Conservation (phyloP, 352 stramenopile species). For the Thalassiosira pacifica region DNA sequence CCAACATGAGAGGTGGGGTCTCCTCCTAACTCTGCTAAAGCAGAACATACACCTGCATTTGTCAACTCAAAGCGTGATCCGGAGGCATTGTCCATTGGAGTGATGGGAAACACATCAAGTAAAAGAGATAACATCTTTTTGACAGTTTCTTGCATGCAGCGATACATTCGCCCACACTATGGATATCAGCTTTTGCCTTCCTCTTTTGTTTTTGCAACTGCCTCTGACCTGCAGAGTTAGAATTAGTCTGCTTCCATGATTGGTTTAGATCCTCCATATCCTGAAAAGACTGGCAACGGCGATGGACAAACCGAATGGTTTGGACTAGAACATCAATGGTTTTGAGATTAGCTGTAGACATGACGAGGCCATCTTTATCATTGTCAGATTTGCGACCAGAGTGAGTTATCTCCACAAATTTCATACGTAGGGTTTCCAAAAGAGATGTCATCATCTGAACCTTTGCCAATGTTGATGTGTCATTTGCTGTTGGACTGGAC, state of each 20-base stretch:
- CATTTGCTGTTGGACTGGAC: conserved; percentile 19
- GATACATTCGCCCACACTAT: conserved; percentile 40
- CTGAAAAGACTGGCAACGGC: conserved; percentile 33
- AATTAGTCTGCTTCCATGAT: background rate
- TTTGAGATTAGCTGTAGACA: conserved; percentile 48
- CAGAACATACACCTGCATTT: conserved; percentile 66
- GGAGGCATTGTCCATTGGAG: conserved; percentile 17
- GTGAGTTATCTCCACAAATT: conserved; percentile 64
- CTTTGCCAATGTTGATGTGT: conserved; percentile 41
- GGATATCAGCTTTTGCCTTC: conserved; percentile 32
- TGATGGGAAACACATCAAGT: conserved; percentile 66
- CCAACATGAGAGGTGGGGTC: background rate
- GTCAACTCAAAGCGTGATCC: conserved; percentile 49
- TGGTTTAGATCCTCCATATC: background rate
- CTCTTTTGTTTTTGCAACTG: conserved; percentile 38
- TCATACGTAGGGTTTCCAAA: conserved; percentile 60
- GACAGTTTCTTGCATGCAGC: conserved; percentile 43
- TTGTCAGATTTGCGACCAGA: conserved; percentile 31
- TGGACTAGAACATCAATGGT: conserved; percentile 54
- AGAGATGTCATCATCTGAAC: conserved; percentile 50
- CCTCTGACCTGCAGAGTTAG: background rate
- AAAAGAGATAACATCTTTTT: conserved; percentile 53
- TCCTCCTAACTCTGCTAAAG: conserved; percentile 63
- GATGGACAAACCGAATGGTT: conserved; percentile 47
- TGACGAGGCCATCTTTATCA: conserved; percentile 44